Base-by-base conservation (phyloP, 2,329 filamentous ascomycete species). In the Nannizzia gypsea region DNA sequence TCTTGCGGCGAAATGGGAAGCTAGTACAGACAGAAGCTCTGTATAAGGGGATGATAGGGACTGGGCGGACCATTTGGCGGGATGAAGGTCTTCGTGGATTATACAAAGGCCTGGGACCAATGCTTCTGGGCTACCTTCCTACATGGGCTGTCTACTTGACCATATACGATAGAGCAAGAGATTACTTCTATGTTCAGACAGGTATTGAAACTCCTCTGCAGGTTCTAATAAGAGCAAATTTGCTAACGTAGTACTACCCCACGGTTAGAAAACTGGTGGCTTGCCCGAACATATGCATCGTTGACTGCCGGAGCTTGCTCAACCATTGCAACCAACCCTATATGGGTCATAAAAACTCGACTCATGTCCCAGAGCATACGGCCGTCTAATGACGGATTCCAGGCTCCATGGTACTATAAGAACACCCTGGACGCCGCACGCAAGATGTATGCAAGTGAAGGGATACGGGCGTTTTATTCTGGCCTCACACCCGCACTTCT, bases 111-210 rank as follows among this genome's bases (percentile, higher is more conserved):
- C 77, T 99, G 58, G 91, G 91, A 0, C 93, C 93, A 17, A 96
- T 99, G 78, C 84, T 99, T 66, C 77, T 99, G 70, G 93, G 93
- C 11, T 99, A 99, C 73, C 77, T 99, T 62, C 93, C 93, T 3
- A 99, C 93, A 0, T 99, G 93, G 93, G 93, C 92, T 24, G 92
- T 99, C 58, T 99, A 95, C 81, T 89, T 99, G 74, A 95, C 90
- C 22, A 88, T 97, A 40, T 99, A 59, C 74, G 93, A 96, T 73
- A 87, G 87, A 70, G 88, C 88, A 69, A 93, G 95, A 72, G 82
- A 83, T 57, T 85, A 83, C 67, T 81, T 91, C 71, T 83, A 83
- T 65, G 78, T 85, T 58, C 77, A 85, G 64, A 81, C 86, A 68
- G 82, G 85, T 88, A 76, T 65, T 13, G 13, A 36, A 22, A 20